A percentile compares a stretch with the other conserved stretches of the same genome.
These are phyloP conservation scores for Phytophthora cactorum DNA, from an alignment of 352 stramenopile genomes.

Conservation along the genomic window DNA sequence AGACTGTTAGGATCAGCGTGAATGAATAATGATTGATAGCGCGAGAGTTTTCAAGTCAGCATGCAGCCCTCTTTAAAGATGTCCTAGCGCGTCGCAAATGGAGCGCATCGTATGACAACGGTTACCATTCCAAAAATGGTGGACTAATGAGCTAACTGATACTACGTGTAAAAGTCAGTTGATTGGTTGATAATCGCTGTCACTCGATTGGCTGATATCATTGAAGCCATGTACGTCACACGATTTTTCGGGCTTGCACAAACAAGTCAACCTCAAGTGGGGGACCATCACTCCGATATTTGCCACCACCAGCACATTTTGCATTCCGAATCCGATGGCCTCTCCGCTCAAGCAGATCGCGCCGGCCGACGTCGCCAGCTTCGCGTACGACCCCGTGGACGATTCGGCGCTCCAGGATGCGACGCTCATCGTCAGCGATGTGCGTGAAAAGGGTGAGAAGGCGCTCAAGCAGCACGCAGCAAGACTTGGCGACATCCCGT, in stretches of 20 bases:
- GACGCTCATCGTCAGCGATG: conserved; percentile 73
- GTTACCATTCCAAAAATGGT: too few relatives aligned
- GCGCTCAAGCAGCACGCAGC: conserved; percentile 65
- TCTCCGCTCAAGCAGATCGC: conserved; percentile 72
- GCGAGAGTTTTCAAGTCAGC: too few relatives aligned
- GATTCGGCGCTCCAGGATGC: conserved; percentile 63
- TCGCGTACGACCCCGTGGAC: conserved; percentile 86
- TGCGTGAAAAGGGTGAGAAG: conserved; percentile 47
- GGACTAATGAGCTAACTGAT: too few relatives aligned
- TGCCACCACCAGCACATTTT: conserved; percentile 5
- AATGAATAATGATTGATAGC: too few relatives aligned
- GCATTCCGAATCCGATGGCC: conserved; percentile 33
- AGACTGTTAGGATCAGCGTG: too few relatives aligned
- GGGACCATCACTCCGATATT: conserved; percentile 12
- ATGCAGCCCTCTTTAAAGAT: too few relatives aligned
- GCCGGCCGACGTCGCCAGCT: conserved; percentile 69
- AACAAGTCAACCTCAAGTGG: conserved; percentile 13
- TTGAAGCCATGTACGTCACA: conserved; percentile 20
- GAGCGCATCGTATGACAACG: too few relatives aligned
- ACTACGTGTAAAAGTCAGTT: background rate
- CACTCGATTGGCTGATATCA: conserved; percentile 6
- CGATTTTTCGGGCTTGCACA: conserved; percentile 24
- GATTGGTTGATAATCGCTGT: background rate
- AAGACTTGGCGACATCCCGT: conserved; percentile 71
- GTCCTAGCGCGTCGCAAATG: too few relatives aligned